Conservation (phyloP, 495 filamentous ascomycete species). For the Lepraria neglecta region DNA sequence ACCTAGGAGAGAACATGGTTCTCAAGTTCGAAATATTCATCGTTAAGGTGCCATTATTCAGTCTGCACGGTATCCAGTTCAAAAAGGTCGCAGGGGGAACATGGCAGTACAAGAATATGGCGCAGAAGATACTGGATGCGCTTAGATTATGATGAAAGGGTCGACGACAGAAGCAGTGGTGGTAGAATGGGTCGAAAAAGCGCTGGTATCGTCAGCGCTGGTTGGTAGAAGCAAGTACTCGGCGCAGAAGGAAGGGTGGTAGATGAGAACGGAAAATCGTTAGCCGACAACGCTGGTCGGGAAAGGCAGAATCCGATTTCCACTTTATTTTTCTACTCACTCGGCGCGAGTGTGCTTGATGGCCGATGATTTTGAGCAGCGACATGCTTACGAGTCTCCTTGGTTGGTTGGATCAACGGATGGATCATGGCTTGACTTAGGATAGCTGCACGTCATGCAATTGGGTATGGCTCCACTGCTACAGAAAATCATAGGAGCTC, state of each 20-base stretch:
- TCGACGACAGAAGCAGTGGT: too few relatives aligned
- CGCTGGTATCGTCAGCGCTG: too few relatives aligned
- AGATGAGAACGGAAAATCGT: background rate
- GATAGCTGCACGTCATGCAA: background rate
- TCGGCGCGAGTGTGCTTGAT: background rate
- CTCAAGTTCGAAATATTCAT: conserved; percentile 94
- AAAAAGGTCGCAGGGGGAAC: conserved; percentile 93
- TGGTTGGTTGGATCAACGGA: conserved; percentile 4
- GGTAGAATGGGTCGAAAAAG: background rate
- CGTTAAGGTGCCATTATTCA: conserved; percentile 93
- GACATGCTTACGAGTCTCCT: conserved; percentile 17
- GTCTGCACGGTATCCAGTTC: conserved; percentile 93
- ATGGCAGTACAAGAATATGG: conserved; percentile 98
- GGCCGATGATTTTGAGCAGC: conserved; percentile 1
- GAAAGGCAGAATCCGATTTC: background rate
- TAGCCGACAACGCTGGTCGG: background rate
- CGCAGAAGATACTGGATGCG: conserved; percentile 85
- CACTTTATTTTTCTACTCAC: background rate
- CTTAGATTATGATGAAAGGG: conserved; percentile 58
- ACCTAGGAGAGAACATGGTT: conserved; percentile 70
- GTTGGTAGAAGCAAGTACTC: too few relatives aligned
- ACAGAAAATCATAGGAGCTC: background rate
- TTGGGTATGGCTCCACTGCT: background rate
- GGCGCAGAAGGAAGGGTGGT: background rate
- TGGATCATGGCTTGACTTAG: background rate